phyloP scores from a whole-genome alignment of 345 rosid species.

The Rubroshorea leprosula region DNA sequence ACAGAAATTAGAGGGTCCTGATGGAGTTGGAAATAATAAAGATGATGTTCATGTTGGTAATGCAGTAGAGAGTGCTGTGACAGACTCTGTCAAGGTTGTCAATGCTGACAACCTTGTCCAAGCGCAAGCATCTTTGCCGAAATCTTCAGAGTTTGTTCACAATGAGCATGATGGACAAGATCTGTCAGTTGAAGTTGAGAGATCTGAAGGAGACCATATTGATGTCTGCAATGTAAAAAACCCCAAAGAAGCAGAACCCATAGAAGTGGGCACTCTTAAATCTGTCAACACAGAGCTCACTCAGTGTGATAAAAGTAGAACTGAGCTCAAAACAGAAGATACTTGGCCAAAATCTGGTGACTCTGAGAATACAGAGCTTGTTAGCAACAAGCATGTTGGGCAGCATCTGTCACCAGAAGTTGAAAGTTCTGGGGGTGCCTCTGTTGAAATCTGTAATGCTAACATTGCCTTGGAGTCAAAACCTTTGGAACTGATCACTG shows the following conservation, averaged over 20 bases:
- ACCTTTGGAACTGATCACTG: neutral
- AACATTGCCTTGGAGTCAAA: neutral
- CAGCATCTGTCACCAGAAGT: neutral
- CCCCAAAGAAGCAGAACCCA: neutral
- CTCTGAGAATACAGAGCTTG: too few species aligned
- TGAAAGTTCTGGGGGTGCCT: neutral
- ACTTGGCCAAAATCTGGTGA: neutral
- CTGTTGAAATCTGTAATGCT: neutral
- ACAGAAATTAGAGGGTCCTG: neutral
- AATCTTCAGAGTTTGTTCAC: conserved; percentile 4
- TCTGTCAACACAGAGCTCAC: neutral
- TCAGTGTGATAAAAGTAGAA: neutral
- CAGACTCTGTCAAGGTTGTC: too few species aligned
- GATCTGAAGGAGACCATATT: neutral
- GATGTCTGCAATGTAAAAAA: neutral
- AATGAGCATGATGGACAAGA: neutral
- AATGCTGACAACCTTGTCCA: too few species aligned
- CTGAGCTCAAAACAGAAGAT: neutral
- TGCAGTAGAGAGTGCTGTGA: too few species aligned
- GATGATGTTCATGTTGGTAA: conserved; percentile 1
- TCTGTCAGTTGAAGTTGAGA: neutral
- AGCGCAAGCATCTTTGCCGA: too few species aligned
- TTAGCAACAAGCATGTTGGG: neutral
- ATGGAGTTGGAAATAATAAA: conserved; percentile 1
- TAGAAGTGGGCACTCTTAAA: neutral